Evolutionary conservation across 257 asterid genomes (phyloP).

Genomic region (Datura wrightii): DNA sequence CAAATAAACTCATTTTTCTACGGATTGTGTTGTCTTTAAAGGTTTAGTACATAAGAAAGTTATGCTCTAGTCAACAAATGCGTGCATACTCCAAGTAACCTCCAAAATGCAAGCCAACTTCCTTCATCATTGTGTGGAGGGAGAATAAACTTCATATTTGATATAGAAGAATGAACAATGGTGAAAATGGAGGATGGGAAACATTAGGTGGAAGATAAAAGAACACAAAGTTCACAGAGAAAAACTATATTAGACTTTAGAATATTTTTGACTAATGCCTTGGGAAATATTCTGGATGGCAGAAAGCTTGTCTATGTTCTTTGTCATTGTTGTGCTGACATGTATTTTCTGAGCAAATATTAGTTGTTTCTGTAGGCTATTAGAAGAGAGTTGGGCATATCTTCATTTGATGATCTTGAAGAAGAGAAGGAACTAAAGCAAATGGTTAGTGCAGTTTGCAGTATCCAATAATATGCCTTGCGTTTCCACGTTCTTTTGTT

Average conservation of each 20-base stretch:
- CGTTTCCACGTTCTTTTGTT: neutral
- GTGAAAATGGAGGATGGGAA: neutral
- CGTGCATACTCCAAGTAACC: neutral
- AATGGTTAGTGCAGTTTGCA: constrained; percentile 61
- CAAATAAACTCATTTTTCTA: constrained; percentile 7
- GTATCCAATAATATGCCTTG: constrained; percentile 4
- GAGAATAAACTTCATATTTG: neutral
- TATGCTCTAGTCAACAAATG: neutral
- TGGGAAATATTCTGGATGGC: neutral
- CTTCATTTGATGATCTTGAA: constrained; percentile 76
- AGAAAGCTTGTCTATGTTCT: constrained; percentile 12
- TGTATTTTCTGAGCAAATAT: neutral
- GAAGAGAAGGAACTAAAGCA: constrained; percentile 89
- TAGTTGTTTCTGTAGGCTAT: constrained; percentile 55
- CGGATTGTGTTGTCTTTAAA: neutral
- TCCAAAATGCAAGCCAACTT: neutral
- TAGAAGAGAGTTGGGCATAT: constrained; percentile 82
- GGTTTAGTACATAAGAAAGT: neutral
- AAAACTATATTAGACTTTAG: neutral
- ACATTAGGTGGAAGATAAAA: neutral
- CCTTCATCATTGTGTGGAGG: neutral
- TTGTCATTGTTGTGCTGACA: neutral
- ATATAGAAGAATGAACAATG: neutral
- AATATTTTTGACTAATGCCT: neutral
- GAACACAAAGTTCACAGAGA: neutral